These are phyloP conservation scores for Paecilomyces fulvus DNA, from an alignment of 2,329 filamentous ascomycete species.

Conservation along the genomic window DNA sequence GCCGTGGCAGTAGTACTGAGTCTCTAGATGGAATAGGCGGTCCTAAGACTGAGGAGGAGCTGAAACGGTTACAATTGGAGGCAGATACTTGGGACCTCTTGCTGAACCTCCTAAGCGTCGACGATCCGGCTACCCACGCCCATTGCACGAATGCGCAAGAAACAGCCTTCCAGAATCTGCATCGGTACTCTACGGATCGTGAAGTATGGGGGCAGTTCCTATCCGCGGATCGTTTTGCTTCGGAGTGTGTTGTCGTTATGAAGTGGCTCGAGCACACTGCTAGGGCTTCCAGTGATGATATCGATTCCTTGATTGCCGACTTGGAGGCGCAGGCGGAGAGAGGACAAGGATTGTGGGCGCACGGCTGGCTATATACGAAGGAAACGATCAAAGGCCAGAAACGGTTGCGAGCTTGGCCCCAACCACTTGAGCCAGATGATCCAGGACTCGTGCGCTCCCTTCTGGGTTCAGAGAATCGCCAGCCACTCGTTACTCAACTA, in stretches of 20 bases:
- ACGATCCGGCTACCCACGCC: conserved; percentile 46
- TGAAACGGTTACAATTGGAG: conserved; percentile 66
- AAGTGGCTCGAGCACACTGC: conserved; percentile 80
- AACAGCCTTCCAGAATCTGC: conserved; percentile 34
- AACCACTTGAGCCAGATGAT: conserved; percentile 56
- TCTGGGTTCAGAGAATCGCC: conserved; percentile 50
- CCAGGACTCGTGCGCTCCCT: conserved; percentile 49
- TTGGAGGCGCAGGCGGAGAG: conserved; percentile 68
- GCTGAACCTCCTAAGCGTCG: conserved; percentile 61
- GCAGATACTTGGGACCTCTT: conserved; percentile 86
- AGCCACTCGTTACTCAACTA: conserved; percentile 70
- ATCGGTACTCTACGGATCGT: conserved; percentile 51
- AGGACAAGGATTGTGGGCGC: conserved; percentile 66
- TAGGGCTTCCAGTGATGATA: conserved; percentile 56
- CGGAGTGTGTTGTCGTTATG: conserved; percentile 70
- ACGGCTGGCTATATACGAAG: conserved; percentile 89
- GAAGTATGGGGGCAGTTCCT: conserved; percentile 69
- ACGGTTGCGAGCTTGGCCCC: conserved; percentile 60
- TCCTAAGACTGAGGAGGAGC: conserved; percentile 21
- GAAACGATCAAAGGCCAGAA: conserved; percentile 86
- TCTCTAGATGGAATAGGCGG: conserved; percentile 5
- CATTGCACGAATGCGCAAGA: conserved; percentile 33
- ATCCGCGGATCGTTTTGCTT: conserved; percentile 60
- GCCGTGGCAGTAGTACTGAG: conserved; percentile 10
- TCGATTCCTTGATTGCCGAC: conserved; percentile 68